Conservation (phyloP, 2,329 filamentous ascomycete species). For the Lithohypha guttulata region DNA sequence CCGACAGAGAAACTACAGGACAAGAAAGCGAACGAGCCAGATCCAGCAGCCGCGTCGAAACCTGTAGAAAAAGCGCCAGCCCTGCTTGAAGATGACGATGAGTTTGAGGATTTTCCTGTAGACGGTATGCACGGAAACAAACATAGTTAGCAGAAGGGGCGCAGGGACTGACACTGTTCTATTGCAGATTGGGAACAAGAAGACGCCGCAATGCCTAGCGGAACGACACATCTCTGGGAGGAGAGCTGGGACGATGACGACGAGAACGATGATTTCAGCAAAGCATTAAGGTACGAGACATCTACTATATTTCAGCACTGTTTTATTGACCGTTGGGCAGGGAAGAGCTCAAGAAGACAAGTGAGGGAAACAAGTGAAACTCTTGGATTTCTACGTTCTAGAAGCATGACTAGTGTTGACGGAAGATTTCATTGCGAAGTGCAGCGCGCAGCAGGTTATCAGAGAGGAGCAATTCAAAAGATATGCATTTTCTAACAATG, state of each 20-base stretch:
- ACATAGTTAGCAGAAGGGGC: neutral
- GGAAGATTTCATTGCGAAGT: too few species aligned
- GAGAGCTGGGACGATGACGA: constrained; percentile 99
- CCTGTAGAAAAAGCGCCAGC: constrained; percentile 51
- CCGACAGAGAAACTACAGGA: constrained; percentile 18
- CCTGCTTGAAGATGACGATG: constrained; percentile 88
- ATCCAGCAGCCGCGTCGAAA: constrained; percentile 37
- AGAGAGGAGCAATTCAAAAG: neutral
- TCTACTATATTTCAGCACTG: too few species aligned
- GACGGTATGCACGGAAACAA: constrained; percentile 53
- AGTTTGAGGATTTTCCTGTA: constrained; percentile 97
- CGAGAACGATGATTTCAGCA: constrained; percentile 89
- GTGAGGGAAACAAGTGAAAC: constrained; percentile 42
- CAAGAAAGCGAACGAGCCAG: constrained; percentile 25
- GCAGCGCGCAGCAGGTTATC: too few species aligned
- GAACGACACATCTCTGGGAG: constrained; percentile 81
- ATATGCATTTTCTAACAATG: constrained; percentile 8
- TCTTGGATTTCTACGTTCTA: constrained; percentile 5
- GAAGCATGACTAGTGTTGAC: neutral
- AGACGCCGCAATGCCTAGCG: constrained; percentile 57
- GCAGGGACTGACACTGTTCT: neutral
- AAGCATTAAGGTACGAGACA: constrained; percentile 76
- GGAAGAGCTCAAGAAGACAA: constrained; percentile 94
- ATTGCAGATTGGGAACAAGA: constrained; percentile 78
- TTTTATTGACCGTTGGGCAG: constrained; percentile 10